Evolutionary conservation across 2,329 filamentous ascomycete genomes (phyloP).

Genomic region (Calonectria naviculata): DNA sequence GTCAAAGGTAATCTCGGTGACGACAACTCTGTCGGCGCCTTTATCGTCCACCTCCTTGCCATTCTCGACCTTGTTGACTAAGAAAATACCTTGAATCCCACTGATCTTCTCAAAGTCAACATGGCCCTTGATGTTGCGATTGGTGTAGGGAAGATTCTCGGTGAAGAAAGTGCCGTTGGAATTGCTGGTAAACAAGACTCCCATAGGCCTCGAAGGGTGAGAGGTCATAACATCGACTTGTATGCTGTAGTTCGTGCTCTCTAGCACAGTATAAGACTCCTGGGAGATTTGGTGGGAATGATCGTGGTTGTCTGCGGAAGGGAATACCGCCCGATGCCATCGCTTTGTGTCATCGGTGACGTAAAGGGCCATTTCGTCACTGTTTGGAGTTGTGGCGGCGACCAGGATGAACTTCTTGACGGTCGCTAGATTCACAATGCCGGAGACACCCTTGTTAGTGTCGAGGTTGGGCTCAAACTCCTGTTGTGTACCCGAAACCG

Average conservation of each 20-base stretch:
- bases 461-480: constrained; percentile 84
- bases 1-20: constrained; percentile 91
- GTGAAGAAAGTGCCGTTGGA: constrained; percentile 98
- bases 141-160: constrained; percentile 91
- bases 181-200: constrained; percentile 93
- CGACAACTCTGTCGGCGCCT: constrained; percentile 72
- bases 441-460: constrained; percentile 77
- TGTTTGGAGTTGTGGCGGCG: constrained; percentile 81
- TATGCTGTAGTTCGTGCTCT: constrained; percentile 98
- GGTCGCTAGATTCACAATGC: constrained; percentile 82
- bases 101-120: constrained; percentile 97
- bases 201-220: constrained; percentile 76
- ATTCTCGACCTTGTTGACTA: constrained; percentile 92
- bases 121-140: constrained; percentile 78
- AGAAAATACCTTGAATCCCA: constrained; percentile 89
- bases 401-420: constrained; percentile 91
- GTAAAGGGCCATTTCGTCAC: constrained; percentile 91
- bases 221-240: constrained; percentile 91
- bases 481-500: constrained; percentile 58
- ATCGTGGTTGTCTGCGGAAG: constrained; percentile 77
- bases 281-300: constrained; percentile 78
- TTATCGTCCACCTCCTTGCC: constrained; percentile 76
- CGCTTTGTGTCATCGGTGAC: constrained; percentile 84
- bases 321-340: constrained; percentile 95
- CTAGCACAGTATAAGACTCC: constrained; percentile 91